Evolutionary conservation across 306 rosid genomes (phyloP), one percentile per base, ranked within the genome.

Genomic region (Dalbergia cultrata): DNA sequence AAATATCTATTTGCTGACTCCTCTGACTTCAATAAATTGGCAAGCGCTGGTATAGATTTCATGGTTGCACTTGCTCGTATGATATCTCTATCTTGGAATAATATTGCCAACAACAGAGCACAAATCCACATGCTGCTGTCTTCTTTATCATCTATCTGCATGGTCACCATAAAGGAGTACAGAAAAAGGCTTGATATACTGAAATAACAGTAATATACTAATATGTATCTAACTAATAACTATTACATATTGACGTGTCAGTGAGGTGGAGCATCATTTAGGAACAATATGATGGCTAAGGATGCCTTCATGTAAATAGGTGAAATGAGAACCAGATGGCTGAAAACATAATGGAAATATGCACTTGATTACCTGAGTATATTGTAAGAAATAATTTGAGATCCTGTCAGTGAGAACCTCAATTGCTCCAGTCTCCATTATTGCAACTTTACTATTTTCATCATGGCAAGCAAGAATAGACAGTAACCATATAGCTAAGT

Each of bases 71-170:
- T 83, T 84, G 94, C 97, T 80, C 99, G 88, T 74, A 95, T 93
- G 81, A 95, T 93, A 80, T 95, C 99, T 89, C 99, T 90, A 65
- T 95, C 95, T 86, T 90, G 98, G 82, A 95, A 95, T 78, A 95
- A 85, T 85, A 95, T 87, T 85, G 98, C 97, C 74, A 95, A 82
- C 88, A 93, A 83, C 80, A 95, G 68, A 35, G 98, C 93, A 87
- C 90, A 93, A 81, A 93, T 88, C 99, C 99, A 95, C 87, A 89
- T 84, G 90, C 96, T 90, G 81, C 87, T 88, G 83, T 95, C 98
- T 88, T 95, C 99, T 86, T 90, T 88, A 77, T 89, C 88, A 79
- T 93, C 98, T 78, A 89, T 78, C 99, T 95, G 89, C 80, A 74
- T 21, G 47, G 83, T 60, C 78, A 78, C 61, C 79, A 81, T 49